Evolutionary conservation across 2,329 filamentous ascomycete genomes (phyloP), one percentile per base, ranked within the genome.

Genomic region (Penicillium verrucosum): DNA sequence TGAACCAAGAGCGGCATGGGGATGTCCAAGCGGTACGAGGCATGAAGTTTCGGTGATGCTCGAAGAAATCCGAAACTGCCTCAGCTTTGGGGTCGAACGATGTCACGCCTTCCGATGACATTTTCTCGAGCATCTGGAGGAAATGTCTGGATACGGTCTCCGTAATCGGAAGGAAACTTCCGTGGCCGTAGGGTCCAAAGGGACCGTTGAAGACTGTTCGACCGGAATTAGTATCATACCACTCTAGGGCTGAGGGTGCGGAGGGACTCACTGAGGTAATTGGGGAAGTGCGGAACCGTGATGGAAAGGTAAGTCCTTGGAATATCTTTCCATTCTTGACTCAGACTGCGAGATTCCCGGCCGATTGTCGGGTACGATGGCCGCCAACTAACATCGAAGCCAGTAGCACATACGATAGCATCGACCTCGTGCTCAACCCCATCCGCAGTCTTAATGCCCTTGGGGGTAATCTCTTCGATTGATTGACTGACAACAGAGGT

Each of bases 401-500:
- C 58, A 21, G 58, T 60, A 10, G 58, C 58, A 49, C 62, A 58
- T 8, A 60, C 59, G 34, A 66, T 58, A 12, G 60, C 55, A 42
- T 67, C 65, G 23, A 65, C 43, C 18, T 54, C 40, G 21, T 60
- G 56, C 37, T 64, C 58, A 16, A 57, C 42, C 2, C 63, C 64
- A 44, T 62, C 62, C 6, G 23, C 52, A 5, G 68, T 68, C 5
- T 63, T 45, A 16, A 73, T 66, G 3, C 77, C 76, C 10, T 70
- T 68, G 2, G 64, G 59, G 0, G 69, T 71, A 38, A 81, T 63
- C 43, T 67, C 63, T 29, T 64, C 56, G 59, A 81, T 77, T 1
- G 60, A 66, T 42, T 74, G 70, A 23, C 69, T 71, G 36, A 79
- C 72, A 16, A 74, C 73, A 18, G 70, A 61, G 12, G 81, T 77